Evolutionary conservation across 306 rosid genomes (phyloP).

Genomic region (Citrullus colocynthis): DNA sequence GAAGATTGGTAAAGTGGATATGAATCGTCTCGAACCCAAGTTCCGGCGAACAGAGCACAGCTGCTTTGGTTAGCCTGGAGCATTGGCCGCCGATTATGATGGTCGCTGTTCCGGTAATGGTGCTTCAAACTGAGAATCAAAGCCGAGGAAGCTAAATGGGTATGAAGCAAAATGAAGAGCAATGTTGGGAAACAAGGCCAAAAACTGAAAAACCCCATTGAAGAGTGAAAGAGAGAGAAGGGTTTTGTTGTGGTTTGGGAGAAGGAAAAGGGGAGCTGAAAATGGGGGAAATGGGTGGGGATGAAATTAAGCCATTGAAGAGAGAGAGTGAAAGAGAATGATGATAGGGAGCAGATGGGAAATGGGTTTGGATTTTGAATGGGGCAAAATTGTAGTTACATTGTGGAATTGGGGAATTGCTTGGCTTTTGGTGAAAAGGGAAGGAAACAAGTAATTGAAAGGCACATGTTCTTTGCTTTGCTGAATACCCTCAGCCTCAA

Average conservation of each 20-base stretch:
- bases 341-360: not conserved
- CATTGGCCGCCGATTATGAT: constrained; percentile 32
- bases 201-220: not conserved
- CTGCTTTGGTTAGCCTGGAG: constrained; percentile 57
- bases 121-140: constrained; percentile 41
- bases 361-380: not conserved
- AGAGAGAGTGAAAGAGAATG: not conserved
- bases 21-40: constrained; percentile 72
- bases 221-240: not conserved
- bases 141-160: constrained; percentile 37
- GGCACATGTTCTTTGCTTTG: constrained; percentile 49
- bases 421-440: constrained; percentile 14
- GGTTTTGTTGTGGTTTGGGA: not conserved
- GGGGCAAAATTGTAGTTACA: not conserved
- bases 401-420: not conserved
- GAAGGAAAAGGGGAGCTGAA: not conserved
- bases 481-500: not conserved
- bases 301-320: constrained; percentile 11
- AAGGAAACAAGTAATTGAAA: constrained; percentile 6
- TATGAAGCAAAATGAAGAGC: constrained; percentile 25
- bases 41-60: constrained; percentile 74
- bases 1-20: constrained; percentile 68
- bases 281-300: not conserved
- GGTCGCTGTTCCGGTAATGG: constrained; percentile 25
- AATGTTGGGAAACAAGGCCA: constrained; percentile 16